Conservation (phyloP, 2,329 filamentous ascomycete genomes). For the Fusarium devonianum region DNA sequence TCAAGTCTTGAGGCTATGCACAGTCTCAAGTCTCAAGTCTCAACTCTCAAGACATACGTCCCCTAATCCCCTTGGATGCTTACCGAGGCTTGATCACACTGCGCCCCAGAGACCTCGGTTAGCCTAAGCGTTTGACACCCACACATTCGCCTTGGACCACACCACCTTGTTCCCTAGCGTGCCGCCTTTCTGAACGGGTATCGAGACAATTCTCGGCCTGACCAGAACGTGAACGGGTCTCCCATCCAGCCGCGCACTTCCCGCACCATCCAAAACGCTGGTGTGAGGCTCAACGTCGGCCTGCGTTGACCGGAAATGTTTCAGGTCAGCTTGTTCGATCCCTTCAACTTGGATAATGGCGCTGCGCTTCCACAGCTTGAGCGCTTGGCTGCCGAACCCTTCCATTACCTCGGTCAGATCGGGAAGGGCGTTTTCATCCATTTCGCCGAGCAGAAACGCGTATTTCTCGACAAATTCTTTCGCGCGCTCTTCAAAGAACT, state of each 20-base stretch:
- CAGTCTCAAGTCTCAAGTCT: no score
- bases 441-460: background rate
- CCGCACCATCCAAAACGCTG: background rate
- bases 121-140: background rate
- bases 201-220: background rate
- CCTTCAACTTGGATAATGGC: background rate
- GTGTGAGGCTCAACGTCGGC: constrained; percentile 1
- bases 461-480: background rate
- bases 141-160: background rate
- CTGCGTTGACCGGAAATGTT: background rate
- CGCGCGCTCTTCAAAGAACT: background rate
- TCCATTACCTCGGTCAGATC: background rate
- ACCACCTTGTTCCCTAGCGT: background rate
- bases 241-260: background rate
- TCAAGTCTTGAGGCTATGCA: no score
- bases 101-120: background rate
- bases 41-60: no score
- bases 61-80: no score
- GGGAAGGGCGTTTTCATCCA: background rate
- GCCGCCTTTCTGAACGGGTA: background rate
- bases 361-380: constrained; percentile 7
- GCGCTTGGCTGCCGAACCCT: background rate
- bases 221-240: background rate
- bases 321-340: background rate
- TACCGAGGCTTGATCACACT: background rate